These are phyloP conservation scores for Ogataea ganodermae DNA, from an alignment of 805 yeast species.

Conservation along the genomic window DNA sequence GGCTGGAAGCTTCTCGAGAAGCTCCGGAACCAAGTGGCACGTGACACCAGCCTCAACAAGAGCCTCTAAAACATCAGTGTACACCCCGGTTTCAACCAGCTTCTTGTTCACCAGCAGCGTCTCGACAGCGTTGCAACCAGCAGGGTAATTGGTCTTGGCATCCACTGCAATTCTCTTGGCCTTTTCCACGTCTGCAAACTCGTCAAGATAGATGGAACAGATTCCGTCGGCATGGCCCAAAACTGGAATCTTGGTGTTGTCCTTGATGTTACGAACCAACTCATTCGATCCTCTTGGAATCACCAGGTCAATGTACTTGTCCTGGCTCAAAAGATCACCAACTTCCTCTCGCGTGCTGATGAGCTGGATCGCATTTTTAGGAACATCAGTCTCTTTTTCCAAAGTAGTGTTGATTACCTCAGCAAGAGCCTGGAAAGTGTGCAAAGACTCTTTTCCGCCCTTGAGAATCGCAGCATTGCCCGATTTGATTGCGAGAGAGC, in stretches of 20 bases:
- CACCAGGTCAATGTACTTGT: slow-evolving; percentile 87
- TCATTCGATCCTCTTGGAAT: slow-evolving; percentile 98
- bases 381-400: slow-evolving; percentile 63
- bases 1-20: slow-evolving; percentile 36
- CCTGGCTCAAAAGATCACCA: slow-evolving; percentile 79
- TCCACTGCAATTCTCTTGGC: slow-evolving; percentile 78
- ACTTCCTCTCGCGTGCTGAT: slow-evolving; percentile 91
- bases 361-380: slow-evolving; percentile 79
- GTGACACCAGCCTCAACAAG: slow-evolving; percentile 70
- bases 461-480: slow-evolving; percentile 96
- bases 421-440: slow-evolving; percentile 84
- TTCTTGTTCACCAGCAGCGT: slow-evolving; percentile 66
- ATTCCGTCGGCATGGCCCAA: slow-evolving; percentile 99
- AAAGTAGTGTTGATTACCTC: slow-evolving; percentile 64
- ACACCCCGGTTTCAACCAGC: slow-evolving; percentile 29
- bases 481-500: slow-evolving; percentile 92
- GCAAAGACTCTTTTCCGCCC: slow-evolving; percentile 92
- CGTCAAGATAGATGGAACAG: slow-evolving; percentile 84
- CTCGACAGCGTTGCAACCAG: slow-evolving; percentile 98
- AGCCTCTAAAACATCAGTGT: slow-evolving; percentile 29
- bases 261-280: slow-evolving; percentile 82
- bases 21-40: slow-evolving; percentile 62
- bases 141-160: slow-evolving; percentile 94
- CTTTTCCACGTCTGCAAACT: slow-evolving; percentile 72
- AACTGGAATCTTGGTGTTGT: slow-evolving; percentile 91